Base-by-base conservation (phyloP, 805 yeast genomes). In the Candida loeiensis region DNA sequence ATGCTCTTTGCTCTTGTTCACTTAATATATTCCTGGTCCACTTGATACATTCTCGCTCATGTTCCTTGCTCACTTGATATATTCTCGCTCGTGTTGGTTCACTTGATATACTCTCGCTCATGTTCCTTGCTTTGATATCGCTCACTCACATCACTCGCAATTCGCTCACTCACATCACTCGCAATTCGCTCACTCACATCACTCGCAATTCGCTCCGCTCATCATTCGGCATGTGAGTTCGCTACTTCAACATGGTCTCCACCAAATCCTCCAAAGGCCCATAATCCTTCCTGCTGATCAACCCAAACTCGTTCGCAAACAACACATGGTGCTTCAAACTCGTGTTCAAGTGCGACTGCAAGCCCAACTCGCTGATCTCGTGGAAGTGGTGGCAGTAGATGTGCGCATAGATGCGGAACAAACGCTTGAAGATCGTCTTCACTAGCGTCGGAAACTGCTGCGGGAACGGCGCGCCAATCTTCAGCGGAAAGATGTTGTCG, bases 321-420 rank as follows among this genome's bases (percentile, higher is more conserved):
- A 91, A 70, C 19, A 89, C 88, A 56, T 89, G 93, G 60, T 91
- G 99, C 65, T 95, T 93, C 54, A 91, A 78, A 54, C 95, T 84
- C 4, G 99, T 91, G 58, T 93, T 93, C 49, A 91, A 72, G 53
- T 91, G 95, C 9, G 95, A 85, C 59, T 90, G 96, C 52, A 91
- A 69, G 2, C 96, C 96, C 50, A 93, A 71, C 58, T 90, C 98
- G 29, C 89, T 78, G 42, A 93, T 85, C 62, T 91, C 96, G 58
- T 89, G 96, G 62, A 93, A 91, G 61, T 93, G 99, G 57, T 93
- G 98, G 57, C 99, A 93, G 63, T 93, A 93, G 32, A 93, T 86
- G 64, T 93, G 99, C 1, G 99, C 98, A 56, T 93, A 93, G 3
- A 93, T 89, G 58, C 99, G 76, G 63, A 90, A 93, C 37, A 93